Evolutionary conservation across 495 filamentous ascomycete genomes (phyloP).

Genomic region (Tuber magnatum): DNA sequence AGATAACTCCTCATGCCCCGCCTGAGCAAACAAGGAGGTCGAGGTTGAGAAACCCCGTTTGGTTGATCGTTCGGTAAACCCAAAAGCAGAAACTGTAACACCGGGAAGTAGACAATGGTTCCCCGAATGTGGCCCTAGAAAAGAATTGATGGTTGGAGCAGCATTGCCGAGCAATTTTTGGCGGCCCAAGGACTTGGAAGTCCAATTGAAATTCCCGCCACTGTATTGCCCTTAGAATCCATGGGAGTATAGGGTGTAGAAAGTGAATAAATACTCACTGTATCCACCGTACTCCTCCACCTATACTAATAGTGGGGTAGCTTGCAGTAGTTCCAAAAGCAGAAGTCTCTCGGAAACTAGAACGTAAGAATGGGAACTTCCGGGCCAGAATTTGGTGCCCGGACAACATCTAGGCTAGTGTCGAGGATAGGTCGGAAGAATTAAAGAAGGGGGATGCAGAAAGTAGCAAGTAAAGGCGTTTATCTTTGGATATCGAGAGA

Average conservation of each 20-base stretch:
- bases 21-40: not conserved
- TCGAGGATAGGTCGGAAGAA: not conserved
- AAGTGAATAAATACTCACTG: not conserved
- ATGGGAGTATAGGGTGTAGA: not conserved
- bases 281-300: not conserved
- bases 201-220: not conserved
- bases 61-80: not conserved
- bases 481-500: not conserved
- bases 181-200: not conserved
- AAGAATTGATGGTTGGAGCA: not conserved
- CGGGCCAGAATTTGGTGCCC: not conserved
- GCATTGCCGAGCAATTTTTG: not conserved
- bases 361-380: not conserved
- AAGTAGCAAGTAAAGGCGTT: not conserved
- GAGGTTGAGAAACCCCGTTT: not conserved
- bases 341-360: not conserved
- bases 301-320: not conserved
- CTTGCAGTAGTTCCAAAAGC: not conserved
- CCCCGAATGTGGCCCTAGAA: not conserved
- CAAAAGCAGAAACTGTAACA: not conserved
- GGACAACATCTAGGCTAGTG: not conserved
- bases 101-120: not conserved
- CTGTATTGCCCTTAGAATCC: not conserved
- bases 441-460: not conserved
- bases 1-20: not conserved